These are phyloP conservation scores for Silene latifolia DNA, from an alignment of 148 eudicot species.

Conservation along the genomic window DNA sequence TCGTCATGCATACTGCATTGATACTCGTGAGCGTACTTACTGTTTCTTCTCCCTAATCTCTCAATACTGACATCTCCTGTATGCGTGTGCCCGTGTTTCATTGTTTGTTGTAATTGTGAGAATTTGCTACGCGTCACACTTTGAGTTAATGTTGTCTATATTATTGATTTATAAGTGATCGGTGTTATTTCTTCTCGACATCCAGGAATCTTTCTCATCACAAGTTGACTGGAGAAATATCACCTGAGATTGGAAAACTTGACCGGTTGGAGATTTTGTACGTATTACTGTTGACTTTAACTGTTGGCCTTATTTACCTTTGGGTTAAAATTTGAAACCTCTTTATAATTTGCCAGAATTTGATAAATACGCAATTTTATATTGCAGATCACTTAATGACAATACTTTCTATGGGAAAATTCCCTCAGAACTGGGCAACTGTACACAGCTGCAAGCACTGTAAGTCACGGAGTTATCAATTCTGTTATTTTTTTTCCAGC, in stretches of 20 bases:
- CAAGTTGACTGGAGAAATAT: slow-evolving; percentile 80
- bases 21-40: neutral
- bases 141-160: neutral
- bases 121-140: neutral
- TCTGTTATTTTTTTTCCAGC: neutral
- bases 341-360: neutral
- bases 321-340: slow-evolving; percentile 13
- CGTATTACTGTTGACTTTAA: slow-evolving; percentile 29
- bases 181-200: slow-evolving; percentile 7
- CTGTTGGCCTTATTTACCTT: neutral
- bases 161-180: slow-evolving; percentile 10
- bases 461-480: slow-evolving; percentile 39
- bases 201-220: slow-evolving; percentile 87
- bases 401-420: slow-evolving; percentile 85
- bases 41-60: too few relatives aligned
- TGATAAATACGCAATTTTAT: slow-evolving; percentile 17
- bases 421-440: slow-evolving; percentile 88
- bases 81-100: slow-evolving; percentile 1
- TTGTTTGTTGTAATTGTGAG: neutral
- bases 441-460: slow-evolving; percentile 76
- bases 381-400: slow-evolving; percentile 77
- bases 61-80: neutral
- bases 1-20: neutral
- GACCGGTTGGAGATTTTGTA: slow-evolving; percentile 81
- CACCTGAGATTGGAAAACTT: slow-evolving; percentile 90